phyloP scores from a whole-genome alignment of 352 stramenopile species.

The Phytophthora hibernalis region DNA sequence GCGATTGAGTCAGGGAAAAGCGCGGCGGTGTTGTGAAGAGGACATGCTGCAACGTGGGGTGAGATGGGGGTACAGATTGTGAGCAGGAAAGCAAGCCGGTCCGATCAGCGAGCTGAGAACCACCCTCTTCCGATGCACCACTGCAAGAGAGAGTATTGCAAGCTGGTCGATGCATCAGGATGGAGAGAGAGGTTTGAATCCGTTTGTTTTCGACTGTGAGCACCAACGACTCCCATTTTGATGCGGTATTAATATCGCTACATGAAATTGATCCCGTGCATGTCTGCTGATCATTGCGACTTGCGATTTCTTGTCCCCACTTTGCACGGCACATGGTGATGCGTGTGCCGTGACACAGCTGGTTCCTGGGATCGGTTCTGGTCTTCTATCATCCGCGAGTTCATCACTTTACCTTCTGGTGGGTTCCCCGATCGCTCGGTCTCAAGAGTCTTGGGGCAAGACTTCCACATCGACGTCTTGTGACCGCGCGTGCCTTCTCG shows the following conservation, averaged over 20 bases:
- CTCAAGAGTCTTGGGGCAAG: no score
- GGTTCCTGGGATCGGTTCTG: not conserved
- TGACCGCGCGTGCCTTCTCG: not conserved
- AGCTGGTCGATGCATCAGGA: not conserved
- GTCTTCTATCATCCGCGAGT: not conserved
- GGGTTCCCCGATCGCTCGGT: not conserved
- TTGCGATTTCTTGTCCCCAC: not conserved
- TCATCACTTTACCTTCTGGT: conserved; percentile 4
- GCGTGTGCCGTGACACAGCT: not conserved
- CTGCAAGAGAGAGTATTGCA: not conserved
- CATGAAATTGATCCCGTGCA: not conserved
- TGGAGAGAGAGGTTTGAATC: not conserved
- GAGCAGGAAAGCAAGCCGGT: not conserved
- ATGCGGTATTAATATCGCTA: not conserved
- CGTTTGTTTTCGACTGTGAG: not conserved
- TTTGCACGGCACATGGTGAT: not conserved
- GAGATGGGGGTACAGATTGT: not conserved
- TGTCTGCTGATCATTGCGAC: not conserved
- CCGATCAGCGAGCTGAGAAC: conserved; percentile 1
- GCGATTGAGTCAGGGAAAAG: conserved; percentile 5
- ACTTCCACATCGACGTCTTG: no score
- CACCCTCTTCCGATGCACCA: not conserved
- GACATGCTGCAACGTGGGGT: not conserved
- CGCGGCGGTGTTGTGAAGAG: not conserved
- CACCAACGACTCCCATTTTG: not conserved